Conservation (phyloP, 2,329 filamentous ascomycete genomes). For the Claviceps fusiformis region DNA sequence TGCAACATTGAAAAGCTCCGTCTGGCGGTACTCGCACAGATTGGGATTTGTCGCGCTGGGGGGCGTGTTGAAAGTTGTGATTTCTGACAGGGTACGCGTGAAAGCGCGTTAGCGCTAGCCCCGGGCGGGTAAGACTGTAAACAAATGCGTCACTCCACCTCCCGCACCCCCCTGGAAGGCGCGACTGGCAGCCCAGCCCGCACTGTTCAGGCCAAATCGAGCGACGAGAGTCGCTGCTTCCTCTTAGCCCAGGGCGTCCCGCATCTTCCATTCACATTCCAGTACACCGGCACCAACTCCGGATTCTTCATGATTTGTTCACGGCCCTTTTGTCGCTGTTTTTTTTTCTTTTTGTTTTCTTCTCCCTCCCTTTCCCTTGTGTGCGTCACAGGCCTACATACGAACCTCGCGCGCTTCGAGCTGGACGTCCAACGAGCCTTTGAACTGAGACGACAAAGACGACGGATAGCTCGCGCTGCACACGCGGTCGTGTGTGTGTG, state of each 20-base stretch:
- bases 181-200: conserved; percentile 7
- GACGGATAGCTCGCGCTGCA: conserved; percentile 3
- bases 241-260: conserved; percentile 5
- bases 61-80: conserved; percentile 4
- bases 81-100: conserved; percentile 19
- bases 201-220: conserved; percentile 6
- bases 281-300: neutral
- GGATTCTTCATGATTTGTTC: conserved; percentile 2
- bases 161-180: conserved; percentile 7
- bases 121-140: conserved; percentile 18
- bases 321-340: neutral
- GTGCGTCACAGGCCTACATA: neutral
- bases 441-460: conserved; percentile 2
- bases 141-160: conserved; percentile 23
- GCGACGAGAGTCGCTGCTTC: conserved; percentile 3
- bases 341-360: neutral
- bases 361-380: neutral
- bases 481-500: neutral
- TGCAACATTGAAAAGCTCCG: no score
- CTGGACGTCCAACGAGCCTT: conserved; percentile 1
- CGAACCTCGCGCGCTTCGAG: conserved; percentile 4
- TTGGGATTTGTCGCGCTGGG: neutral
- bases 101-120: conserved; percentile 18
- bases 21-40: neutral
- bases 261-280: conserved; percentile 6